Conservation (phyloP, 2,329 filamentous ascomycete species). For the Aspergillus versicolor region DNA sequence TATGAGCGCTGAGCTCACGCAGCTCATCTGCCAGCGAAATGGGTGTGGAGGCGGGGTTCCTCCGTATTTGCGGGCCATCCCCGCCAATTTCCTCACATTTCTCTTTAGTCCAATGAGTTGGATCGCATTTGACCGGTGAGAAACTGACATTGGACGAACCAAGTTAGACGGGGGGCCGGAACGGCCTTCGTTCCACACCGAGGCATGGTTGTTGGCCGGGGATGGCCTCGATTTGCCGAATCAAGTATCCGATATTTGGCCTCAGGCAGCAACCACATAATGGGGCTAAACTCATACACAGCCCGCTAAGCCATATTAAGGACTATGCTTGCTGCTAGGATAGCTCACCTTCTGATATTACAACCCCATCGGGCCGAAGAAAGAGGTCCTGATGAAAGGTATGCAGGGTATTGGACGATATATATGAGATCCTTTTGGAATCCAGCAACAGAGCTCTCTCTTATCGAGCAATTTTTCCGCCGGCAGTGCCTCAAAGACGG, state of each 20-base stretch:
- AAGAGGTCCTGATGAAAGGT: no score
- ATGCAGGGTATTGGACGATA: no score
- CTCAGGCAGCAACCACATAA: background rate
- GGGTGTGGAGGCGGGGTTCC: conserved; percentile 14
- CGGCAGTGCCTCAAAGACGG: no score
- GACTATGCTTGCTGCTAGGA: no score
- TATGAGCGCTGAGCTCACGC: background rate
- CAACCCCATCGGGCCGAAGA: no score
- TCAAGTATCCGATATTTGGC: background rate
- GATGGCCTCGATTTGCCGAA: conserved; percentile 2
- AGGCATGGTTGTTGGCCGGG: background rate
- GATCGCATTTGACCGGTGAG: background rate
- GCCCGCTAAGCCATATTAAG: no score
- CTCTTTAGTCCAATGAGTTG: background rate
- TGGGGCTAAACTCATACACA: background rate
- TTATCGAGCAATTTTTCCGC: no score
- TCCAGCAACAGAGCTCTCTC: no score
- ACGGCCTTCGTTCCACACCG: background rate
- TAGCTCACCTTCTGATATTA: no score
- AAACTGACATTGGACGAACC: background rate
- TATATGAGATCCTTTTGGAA: no score
- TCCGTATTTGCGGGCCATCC: conserved; percentile 20
- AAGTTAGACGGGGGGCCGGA: background rate
- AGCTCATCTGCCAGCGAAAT: background rate
- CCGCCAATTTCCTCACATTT: conserved; percentile 14